A percentile compares a stretch with the other conserved stretches of the same genome.
Conservation (phyloP, 768 basidiomycete species). For the Lactarius vividus region DNA sequence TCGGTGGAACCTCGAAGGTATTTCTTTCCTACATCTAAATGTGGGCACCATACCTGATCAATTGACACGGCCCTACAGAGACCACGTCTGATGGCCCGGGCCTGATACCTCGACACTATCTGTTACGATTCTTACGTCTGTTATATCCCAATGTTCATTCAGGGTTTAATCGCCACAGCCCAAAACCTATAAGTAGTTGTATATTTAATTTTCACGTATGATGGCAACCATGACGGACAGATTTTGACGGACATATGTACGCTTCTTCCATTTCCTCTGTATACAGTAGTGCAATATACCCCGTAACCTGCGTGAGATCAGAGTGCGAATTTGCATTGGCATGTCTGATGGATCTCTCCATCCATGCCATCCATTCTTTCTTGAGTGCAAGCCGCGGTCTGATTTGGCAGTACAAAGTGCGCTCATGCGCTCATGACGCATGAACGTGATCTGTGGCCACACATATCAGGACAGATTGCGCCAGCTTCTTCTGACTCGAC, state of each 20-base stretch:
- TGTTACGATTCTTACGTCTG: neutral
- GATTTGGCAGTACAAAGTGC: neutral
- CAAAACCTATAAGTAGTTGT: neutral
- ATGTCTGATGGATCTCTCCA: neutral
- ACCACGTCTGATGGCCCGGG: neutral
- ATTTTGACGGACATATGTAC: neutral
- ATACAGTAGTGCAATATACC: neutral
- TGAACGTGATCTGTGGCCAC: neutral
- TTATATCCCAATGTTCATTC: neutral
- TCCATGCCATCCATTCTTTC: neutral
- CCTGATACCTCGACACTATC: neutral
- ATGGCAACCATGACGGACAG: neutral
- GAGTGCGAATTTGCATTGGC: neutral
- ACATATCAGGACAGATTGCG: neutral
- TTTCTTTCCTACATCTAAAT: neutral
- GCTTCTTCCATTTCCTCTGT: neutral
- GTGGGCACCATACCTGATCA: neutral
- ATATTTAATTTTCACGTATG: neutral
- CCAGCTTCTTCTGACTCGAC: neutral
- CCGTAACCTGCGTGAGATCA: neutral
- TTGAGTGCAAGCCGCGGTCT: neutral
- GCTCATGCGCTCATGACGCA: neutral
- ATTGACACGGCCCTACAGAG: neutral
- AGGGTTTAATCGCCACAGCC: neutral
- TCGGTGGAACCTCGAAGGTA: constrained; percentile 8